phyloP scores from a whole-genome alignment of 192 early-diverging fungal species.

The Nowakowskiella sp. region DNA sequence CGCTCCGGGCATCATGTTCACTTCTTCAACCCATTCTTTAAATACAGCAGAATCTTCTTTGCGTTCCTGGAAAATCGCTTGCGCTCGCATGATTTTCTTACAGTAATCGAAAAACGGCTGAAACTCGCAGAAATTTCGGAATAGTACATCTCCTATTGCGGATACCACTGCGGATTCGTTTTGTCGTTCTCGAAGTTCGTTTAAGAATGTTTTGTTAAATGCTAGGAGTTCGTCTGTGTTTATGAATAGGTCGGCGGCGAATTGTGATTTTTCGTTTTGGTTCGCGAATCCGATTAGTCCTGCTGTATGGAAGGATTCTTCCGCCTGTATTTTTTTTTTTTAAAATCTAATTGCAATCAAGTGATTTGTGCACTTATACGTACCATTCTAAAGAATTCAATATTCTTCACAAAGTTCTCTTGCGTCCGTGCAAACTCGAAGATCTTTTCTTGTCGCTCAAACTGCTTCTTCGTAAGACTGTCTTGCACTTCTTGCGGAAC shows the following conservation, averaged over 20 bases:
- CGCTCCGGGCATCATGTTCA: not conserved
- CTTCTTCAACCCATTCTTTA: not conserved
- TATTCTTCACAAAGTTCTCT: conserved; percentile 82
- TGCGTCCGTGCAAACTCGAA: conserved; percentile 89
- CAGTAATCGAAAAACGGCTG: not conserved
- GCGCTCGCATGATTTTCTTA: not conserved
- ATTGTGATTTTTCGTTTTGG: conserved; percentile 5
- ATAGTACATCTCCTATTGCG: not conserved
- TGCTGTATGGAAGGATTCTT: not conserved
- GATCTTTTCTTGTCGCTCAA: conserved; percentile 86
- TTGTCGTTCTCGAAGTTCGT: conserved; percentile 29
- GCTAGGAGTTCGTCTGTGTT: conserved; percentile 28
- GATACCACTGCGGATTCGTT: conserved; percentile 13
- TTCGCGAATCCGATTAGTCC: not conserved
- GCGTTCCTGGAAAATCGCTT: not conserved
- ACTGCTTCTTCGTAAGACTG: conserved; percentile 62
- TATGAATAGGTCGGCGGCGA: conserved; percentile 33
- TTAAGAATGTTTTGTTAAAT: conserved; percentile 28
- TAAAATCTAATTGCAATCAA: no score
- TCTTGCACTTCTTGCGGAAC: conserved; percentile 68
- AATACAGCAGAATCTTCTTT: not conserved
- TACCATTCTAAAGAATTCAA: conserved; percentile 68
- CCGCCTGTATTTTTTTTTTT: no score
- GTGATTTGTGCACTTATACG: no score
- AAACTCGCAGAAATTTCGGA: conserved; percentile 1